These are phyloP conservation scores for Diospyros lotus DNA, from an alignment of 148 eudicot species.

Conservation along the genomic window DNA sequence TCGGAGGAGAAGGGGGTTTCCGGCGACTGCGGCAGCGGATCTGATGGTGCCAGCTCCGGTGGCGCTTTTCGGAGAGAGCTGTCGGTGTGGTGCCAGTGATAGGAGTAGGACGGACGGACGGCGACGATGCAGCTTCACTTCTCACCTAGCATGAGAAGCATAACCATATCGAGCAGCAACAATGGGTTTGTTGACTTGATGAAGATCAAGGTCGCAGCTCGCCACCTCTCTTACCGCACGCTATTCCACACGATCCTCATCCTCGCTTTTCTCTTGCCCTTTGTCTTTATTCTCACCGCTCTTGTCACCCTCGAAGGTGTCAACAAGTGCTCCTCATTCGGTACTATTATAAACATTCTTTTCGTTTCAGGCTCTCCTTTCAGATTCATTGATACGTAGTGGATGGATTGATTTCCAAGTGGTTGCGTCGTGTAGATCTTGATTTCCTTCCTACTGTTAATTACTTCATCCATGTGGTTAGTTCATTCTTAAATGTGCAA, in stretches of 20 bases:
- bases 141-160: conserved; percentile 98
- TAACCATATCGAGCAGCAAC: conserved; percentile 69
- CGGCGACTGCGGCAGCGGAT: conserved; percentile 15
- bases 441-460: not conserved
- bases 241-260: conserved; percentile 83
- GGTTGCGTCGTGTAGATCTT: not conserved
- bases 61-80: conserved; percentile 7
- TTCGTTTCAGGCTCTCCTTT: not conserved
- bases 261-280: conserved; percentile 85
- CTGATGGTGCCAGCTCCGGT: conserved; percentile 23
- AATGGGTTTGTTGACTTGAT: conserved; percentile 77
- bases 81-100: conserved; percentile 21
- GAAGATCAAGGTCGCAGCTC: conserved; percentile 98
- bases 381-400: not conserved
- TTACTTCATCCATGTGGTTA: not conserved
- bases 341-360: conserved; percentile 26
- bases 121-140: conserved; percentile 98
- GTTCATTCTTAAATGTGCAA: not conserved
- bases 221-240: conserved; percentile 81
- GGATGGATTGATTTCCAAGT: not conserved
- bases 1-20: too few relatives aligned
- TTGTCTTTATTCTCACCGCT: conserved; percentile 92
- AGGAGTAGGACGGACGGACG: conserved; percentile 14
- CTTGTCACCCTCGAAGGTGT: conserved; percentile 97
- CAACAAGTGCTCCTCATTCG: conserved; percentile 98